Evolutionary conservation across 805 yeast species (phyloP).

Genomic region (Starmerella bombicola): DNA sequence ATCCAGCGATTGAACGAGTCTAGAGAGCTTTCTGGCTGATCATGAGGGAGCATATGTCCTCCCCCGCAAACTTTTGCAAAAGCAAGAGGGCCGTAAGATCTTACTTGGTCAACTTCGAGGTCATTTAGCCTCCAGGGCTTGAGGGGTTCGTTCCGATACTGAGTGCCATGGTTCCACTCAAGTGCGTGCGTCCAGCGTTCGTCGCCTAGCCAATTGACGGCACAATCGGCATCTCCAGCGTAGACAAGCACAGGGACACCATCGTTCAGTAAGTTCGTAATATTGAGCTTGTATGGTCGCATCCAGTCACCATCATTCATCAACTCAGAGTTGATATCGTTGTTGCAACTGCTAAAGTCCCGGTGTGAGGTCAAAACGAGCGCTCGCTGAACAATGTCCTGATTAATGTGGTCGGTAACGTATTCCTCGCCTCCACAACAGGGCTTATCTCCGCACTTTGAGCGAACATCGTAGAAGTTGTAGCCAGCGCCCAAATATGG

Average conservation of each 20-base stretch:
- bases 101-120: slow-evolving; percentile 50
- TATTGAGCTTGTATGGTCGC: slow-evolving; percentile 69
- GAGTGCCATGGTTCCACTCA: slow-evolving; percentile 49
- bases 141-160: slow-evolving; percentile 35
- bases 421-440: slow-evolving; percentile 69
- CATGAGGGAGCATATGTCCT: slow-evolving; percentile 94
- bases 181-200: slow-evolving; percentile 66
- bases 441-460: slow-evolving; percentile 45
- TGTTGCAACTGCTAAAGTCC: slow-evolving; percentile 38
- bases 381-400: slow-evolving; percentile 60
- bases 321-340: slow-evolving; percentile 67
- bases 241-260: slow-evolving; percentile 73
- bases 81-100: slow-evolving; percentile 58
- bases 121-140: slow-evolving; percentile 32
- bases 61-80: slow-evolving; percentile 76
- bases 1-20: slow-evolving; percentile 83
- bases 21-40: slow-evolving; percentile 66
- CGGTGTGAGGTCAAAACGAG: slow-evolving; percentile 88
- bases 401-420: slow-evolving; percentile 67
- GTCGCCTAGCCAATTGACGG: slow-evolving; percentile 94
- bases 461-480: slow-evolving; percentile 84
- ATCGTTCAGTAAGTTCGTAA: slow-evolving; percentile 54
- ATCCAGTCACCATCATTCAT: slow-evolving; percentile 85
- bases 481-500: slow-evolving; percentile 80
- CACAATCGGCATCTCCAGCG: slow-evolving; percentile 92